Percentiles rank a stretch among this genome's conserved stretches.
Conservation (phyloP, 371 early-diverging fungal genomes). For the Apophysomyces variabilis region DNA sequence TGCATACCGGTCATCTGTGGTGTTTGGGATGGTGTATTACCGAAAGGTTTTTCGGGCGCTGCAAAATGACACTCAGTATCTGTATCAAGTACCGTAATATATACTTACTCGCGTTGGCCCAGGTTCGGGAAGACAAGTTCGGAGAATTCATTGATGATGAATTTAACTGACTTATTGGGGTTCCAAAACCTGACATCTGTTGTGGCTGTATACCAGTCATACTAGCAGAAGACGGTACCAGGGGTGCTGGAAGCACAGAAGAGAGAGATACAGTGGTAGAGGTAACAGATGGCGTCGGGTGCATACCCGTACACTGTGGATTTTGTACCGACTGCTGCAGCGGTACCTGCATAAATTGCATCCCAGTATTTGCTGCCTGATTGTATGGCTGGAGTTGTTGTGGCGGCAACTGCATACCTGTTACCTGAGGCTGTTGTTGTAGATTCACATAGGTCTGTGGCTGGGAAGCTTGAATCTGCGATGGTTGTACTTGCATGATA, state of each 20-base stretch:
- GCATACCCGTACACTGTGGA: not conserved
- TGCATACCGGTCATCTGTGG: slow-evolving; percentile 30
- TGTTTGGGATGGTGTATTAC: slow-evolving; percentile 25
- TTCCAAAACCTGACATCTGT: slow-evolving; percentile 32
- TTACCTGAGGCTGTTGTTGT: slow-evolving; percentile 25
- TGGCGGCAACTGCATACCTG: slow-evolving; percentile 11
- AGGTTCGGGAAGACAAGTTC: slow-evolving; percentile 21
- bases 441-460: not conserved
- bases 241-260: slow-evolving; percentile 36
- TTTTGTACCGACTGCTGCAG: slow-evolving; percentile 32
- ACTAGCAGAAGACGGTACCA: slow-evolving; percentile 28
- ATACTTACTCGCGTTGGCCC: slow-evolving; percentile 46
- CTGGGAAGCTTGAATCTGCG: not conserved
- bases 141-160: slow-evolving; percentile 16
- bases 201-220: slow-evolving; percentile 33
- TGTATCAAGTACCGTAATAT: not conserved
- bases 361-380: not conserved
- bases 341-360: slow-evolving; percentile 28
- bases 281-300: slow-evolving; percentile 9
- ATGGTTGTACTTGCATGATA: not conserved
- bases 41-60: slow-evolving; percentile 56
- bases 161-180: slow-evolving; percentile 27
- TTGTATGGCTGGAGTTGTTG: slow-evolving; percentile 7
- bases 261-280: slow-evolving; percentile 22
- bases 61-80: slow-evolving; percentile 6